Base-by-base conservation (phyloP, 805 yeast genomes). In the Yamadazyma laniorum region DNA sequence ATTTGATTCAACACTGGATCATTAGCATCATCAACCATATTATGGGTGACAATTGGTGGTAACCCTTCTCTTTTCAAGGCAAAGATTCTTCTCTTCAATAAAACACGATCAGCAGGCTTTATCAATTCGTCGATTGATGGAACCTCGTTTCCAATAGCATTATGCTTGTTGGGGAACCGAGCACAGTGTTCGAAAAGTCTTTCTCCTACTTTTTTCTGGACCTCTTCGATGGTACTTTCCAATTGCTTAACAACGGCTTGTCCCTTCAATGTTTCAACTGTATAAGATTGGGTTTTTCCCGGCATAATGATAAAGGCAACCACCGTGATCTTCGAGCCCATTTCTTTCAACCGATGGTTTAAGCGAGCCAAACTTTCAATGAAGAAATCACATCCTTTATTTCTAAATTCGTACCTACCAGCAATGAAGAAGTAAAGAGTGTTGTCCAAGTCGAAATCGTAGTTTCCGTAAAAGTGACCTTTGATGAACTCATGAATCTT, bases 261-360 rank as follows among this genome's bases (percentile, higher is more conserved):
- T 31, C 96, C 95, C 66, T 84, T 86, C 52, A 91, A 75, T 4
- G 98, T 93, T 59, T 91, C 98, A 22, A 89, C 95, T 2, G 98
- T 93, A 63, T 88, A 91, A 0, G 97, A 90, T 53, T 85, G 82
- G 40, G 95, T 90, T 35, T 82, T 79, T 13, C 97, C 98, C 3
- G 99, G 99, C 98, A 93, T 93, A 63, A 91, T 91, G 55, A 91
- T 88, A 58, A 91, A 91, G 8, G 98, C 98, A 30, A 91, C 97
- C 15, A 91, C 93, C 0, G 98, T 91, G 73, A 82, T 85, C 52
- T 84, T 86, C 5, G 96, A 85, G 29, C 87, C 87, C 4, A 79
- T 63, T 40, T 79, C 81, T 67, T 93, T 88, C 56, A 91, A 77
- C 43, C 82, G 75, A 61, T 91, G 91, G 65, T 91, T 91, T 56